phyloP scores from a whole-genome alignment of 495 filamentous ascomycete species.

The Aspergillus homomorphus region DNA sequence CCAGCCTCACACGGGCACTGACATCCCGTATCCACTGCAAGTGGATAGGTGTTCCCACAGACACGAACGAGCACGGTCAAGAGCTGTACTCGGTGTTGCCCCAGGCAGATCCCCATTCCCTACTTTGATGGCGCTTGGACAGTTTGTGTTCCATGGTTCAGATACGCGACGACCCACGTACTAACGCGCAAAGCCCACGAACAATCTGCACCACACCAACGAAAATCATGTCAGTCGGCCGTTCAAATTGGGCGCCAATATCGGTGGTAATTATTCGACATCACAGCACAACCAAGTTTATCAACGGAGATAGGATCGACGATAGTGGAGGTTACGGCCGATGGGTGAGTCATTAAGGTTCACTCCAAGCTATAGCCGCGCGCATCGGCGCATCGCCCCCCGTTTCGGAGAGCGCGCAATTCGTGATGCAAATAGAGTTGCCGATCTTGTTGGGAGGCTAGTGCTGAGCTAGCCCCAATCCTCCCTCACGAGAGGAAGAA shows the following conservation, averaged over 20 bases:
- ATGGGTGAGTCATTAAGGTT: background rate
- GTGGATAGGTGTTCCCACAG: background rate
- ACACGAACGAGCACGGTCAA: background rate
- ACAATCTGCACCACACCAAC: background rate
- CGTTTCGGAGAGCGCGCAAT: background rate
- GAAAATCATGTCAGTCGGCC: background rate
- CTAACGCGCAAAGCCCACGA: background rate
- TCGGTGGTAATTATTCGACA: background rate
- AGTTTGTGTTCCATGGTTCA: background rate
- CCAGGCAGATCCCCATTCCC: background rate
- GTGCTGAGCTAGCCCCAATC: background rate
- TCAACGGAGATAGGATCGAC: background rate
- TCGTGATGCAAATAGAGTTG: conserved; percentile 7
- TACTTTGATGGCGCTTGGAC: background rate
- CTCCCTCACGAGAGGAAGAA: background rate
- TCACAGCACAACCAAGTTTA: background rate
- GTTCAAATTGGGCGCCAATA: background rate
- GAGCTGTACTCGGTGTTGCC: background rate
- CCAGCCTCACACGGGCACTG: background rate
- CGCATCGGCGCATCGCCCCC: conserved; percentile 1
- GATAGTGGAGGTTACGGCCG: background rate
- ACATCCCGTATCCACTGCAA: background rate
- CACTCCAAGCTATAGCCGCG: conserved; percentile 2
- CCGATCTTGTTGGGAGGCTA: background rate
- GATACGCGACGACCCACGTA: background rate